phyloP scores from a whole-genome alignment of 176 grass and related monocot species.

The Areca catechu region DNA sequence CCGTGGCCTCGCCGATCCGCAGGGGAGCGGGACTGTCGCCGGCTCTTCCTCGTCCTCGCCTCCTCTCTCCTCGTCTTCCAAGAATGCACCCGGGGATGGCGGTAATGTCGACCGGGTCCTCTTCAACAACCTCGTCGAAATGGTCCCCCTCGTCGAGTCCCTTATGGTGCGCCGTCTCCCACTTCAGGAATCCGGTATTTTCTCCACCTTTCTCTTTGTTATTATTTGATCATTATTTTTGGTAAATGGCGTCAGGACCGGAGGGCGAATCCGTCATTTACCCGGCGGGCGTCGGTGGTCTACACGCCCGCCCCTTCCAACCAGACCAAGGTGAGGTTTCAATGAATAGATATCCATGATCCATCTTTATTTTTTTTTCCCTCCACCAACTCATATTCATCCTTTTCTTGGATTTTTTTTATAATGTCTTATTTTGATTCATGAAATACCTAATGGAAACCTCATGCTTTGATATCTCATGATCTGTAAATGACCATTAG shows the following conservation, averaged over 20 bases:
- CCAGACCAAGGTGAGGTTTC: slow-evolving; percentile 47
- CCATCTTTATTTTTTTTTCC: no score
- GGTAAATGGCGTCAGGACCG: slow-evolving; percentile 34
- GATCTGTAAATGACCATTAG: no score
- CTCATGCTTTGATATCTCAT: no score
- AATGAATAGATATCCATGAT: no score
- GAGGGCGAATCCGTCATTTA: slow-evolving; percentile 67
- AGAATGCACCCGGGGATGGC: slow-evolving; percentile 3
- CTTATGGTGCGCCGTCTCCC: slow-evolving; percentile 46
- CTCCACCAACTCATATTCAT: no score
- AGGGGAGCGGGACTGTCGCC: not conserved
- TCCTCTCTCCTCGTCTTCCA: not conserved
- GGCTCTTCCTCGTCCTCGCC: not conserved
- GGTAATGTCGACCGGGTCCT: slow-evolving; percentile 85
- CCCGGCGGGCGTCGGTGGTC: slow-evolving; percentile 56
- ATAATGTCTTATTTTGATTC: no score
- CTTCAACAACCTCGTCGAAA: slow-evolving; percentile 91
- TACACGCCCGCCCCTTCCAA: slow-evolving; percentile 71
- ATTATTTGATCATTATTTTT: not conserved
- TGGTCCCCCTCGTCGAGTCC: slow-evolving; percentile 95
- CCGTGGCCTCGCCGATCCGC: not conserved
- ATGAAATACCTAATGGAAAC: no score
- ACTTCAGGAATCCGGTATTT: not conserved
- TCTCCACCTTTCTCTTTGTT: not conserved
- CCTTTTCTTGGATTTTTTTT: no score